A percentile compares a stretch with the other conserved stretches of the same genome.
Evolutionary conservation across 306 rosid genomes (phyloP).

Genomic region (Fragaria iinumae): DNA sequence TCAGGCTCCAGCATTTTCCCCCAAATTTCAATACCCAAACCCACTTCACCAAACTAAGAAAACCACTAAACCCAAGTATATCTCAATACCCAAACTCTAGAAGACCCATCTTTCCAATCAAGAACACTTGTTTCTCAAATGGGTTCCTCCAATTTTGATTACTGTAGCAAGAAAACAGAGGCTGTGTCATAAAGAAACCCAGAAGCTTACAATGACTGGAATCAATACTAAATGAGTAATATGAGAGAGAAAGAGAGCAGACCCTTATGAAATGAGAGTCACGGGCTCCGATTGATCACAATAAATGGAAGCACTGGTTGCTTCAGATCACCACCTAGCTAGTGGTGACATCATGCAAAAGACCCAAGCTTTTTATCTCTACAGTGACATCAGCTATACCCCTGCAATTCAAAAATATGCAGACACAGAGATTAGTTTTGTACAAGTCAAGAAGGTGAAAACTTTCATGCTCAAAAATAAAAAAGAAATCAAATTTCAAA

Average conservation of each 20-base stretch:
- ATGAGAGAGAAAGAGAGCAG: neutral
- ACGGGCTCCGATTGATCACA: constrained; percentile 45
- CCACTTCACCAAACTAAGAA: constrained; percentile 8
- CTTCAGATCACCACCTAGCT: constrained; percentile 21
- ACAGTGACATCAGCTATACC: constrained; percentile 1
- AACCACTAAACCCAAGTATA: neutral
- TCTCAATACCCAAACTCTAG: constrained; percentile 9
- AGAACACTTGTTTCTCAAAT: neutral
- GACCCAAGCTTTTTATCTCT: constrained; percentile 3
- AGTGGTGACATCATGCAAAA: constrained; percentile 18
- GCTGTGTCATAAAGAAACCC: constrained; percentile 5
- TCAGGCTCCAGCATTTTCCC: constrained; percentile 50
- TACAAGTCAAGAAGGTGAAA: neutral
- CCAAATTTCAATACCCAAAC: neutral
- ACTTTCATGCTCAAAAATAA: neutral
- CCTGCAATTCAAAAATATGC: neutral
- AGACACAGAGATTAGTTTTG: neutral
- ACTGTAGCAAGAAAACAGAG: constrained; percentile 13
- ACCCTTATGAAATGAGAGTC: constrained; percentile 21
- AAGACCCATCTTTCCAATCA: constrained; percentile 15
- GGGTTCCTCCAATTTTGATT: constrained; percentile 14
- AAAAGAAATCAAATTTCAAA: neutral
- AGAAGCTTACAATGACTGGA: constrained; percentile 2
- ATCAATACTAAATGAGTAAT: neutral
- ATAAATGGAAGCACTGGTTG: constrained; percentile 41